Conservation (phyloP, 805 yeast genomes). For the Metschnikowia peoriensis region DNA sequence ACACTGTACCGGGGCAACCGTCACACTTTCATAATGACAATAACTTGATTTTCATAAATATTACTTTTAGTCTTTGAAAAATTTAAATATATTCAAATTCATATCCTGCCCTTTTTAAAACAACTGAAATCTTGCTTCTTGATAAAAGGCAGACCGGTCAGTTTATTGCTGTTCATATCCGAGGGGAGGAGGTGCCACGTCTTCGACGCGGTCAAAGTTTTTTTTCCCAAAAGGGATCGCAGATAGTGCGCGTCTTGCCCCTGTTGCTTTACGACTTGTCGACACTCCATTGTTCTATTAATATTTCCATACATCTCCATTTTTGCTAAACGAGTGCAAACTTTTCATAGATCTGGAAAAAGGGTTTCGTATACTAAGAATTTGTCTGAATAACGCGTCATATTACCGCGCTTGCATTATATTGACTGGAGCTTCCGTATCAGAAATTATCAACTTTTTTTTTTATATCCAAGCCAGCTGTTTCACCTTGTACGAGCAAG, state of each 20-base stretch:
- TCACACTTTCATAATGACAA: neutral
- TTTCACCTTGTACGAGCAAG: neutral
- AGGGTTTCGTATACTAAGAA: neutral
- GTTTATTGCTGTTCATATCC: neutral
- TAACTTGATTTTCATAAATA: too few relatives aligned
- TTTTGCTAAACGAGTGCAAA: too few relatives aligned
- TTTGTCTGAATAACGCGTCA: too few relatives aligned
- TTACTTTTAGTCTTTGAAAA: too few relatives aligned
- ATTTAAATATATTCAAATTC: too few relatives aligned
- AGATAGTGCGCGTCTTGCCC: slow-evolving; percentile 11
- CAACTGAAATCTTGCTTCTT: too few relatives aligned
- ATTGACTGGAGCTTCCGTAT: neutral
- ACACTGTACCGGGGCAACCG: neutral
- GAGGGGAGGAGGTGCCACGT: neutral
- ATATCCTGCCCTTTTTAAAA: too few relatives aligned
- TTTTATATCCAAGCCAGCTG: neutral
- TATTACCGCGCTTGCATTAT: neutral
- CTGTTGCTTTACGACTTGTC: slow-evolving; percentile 7
- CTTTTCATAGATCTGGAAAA: neutral
- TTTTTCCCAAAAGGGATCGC: slow-evolving; percentile 5
- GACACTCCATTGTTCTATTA: slow-evolving; percentile 4
- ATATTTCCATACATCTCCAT: neutral
- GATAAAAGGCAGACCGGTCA: neutral
- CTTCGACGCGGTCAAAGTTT: neutral
- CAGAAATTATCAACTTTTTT: neutral